phyloP scores from a whole-genome alignment of 345 rosid genomes.

The Murraya paniculata region DNA sequence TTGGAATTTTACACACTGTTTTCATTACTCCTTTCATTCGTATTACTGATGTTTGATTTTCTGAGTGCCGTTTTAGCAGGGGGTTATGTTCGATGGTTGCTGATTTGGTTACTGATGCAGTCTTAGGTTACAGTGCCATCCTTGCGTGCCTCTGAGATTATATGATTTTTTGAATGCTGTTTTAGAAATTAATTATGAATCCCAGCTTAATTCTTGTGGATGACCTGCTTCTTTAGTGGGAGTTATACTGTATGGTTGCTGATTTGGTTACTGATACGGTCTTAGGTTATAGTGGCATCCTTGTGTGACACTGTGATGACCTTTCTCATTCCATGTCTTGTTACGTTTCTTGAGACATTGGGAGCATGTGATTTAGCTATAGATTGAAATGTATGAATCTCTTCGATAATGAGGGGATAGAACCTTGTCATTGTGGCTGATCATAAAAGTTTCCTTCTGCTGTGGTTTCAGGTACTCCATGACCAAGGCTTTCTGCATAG shows the following conservation, averaged over 20 bases:
- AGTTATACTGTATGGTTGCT: background rate
- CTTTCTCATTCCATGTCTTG: background rate
- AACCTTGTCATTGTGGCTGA: background rate
- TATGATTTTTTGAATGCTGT: background rate
- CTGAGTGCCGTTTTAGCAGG: background rate
- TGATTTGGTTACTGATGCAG: background rate
- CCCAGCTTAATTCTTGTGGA: background rate
- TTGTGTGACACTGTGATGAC: background rate
- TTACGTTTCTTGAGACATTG: background rate
- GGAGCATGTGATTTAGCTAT: background rate
- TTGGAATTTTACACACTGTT: too few species aligned
- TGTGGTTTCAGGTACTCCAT: constrained; percentile 63
- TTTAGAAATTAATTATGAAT: background rate
- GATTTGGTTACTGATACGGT: background rate
- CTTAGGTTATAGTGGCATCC: background rate
- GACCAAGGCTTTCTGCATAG: constrained; percentile 71
- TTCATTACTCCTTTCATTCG: background rate
- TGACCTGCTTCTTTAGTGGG: background rate
- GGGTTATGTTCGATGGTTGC: background rate
- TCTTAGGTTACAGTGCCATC: background rate
- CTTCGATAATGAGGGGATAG: background rate
- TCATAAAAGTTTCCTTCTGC: constrained; percentile 7
- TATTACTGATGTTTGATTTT: background rate
- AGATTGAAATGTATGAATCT: background rate
- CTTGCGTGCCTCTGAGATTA: background rate